phyloP scores from a whole-genome alignment of 2,329 filamentous ascomycete species.

The Xylariaceae sp. region DNA sequence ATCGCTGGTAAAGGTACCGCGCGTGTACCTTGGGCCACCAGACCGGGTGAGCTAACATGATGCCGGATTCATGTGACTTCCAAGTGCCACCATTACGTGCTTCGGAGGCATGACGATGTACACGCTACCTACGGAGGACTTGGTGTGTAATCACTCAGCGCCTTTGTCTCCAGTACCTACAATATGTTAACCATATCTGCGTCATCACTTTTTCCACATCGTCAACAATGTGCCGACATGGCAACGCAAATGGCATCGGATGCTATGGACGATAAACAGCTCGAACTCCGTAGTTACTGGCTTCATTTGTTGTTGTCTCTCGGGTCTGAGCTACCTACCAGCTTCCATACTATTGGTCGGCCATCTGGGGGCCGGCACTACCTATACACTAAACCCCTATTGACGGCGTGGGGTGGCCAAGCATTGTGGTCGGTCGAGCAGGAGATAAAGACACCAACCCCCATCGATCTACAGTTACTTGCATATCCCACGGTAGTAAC shows the following conservation, averaged over 20 bases:
- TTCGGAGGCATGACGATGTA: background rate
- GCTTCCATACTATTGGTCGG: too few relatives aligned
- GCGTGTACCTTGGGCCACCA: background rate
- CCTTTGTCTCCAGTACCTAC: background rate
- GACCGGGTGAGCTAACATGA: conserved; percentile 1
- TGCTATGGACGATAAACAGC: background rate
- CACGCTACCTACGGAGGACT: background rate
- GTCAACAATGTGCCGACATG: background rate
- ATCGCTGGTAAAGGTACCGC: background rate
- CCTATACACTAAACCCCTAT: too few relatives aligned
- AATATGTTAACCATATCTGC: background rate
- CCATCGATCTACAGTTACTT: too few relatives aligned
- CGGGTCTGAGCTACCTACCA: too few relatives aligned
- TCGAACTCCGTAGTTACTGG: background rate
- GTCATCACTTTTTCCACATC: background rate
- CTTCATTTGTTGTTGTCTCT: background rate
- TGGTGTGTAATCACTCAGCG: background rate
- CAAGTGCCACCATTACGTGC: background rate
- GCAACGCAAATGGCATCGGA: background rate
- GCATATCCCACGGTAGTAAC: too few relatives aligned
- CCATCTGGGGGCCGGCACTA: too few relatives aligned
- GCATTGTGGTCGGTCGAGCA: too few relatives aligned
- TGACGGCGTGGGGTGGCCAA: too few relatives aligned
- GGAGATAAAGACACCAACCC: too few relatives aligned
- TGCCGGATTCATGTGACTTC: conserved; percentile 16